These are phyloP conservation scores for Lathyrus tuberosus DNA, from an alignment of 306 rosid genomes.

Conservation along the genomic window DNA sequence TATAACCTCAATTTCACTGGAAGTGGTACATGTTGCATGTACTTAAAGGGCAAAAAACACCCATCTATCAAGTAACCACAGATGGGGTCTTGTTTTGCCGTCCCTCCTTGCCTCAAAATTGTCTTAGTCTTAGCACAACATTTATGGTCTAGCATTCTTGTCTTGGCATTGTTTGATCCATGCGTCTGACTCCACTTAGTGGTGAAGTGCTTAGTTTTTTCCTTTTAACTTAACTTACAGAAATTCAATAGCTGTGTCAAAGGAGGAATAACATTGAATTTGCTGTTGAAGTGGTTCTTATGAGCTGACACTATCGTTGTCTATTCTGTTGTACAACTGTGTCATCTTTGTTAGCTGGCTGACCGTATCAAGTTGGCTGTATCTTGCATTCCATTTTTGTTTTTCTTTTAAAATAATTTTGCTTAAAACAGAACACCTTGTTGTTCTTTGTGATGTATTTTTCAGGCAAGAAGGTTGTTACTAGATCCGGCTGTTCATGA, in stretches of 20 bases:
- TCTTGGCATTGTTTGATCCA: neutral
- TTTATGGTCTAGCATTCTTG: neutral
- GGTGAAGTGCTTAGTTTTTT: slow-evolving; percentile 1
- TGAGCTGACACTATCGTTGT: neutral
- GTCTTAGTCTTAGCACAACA: neutral
- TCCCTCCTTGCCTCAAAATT: neutral
- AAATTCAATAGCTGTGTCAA: slow-evolving; percentile 9
- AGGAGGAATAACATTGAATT: neutral
- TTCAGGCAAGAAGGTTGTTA: slow-evolving; percentile 81
- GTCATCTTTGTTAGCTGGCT: neutral
- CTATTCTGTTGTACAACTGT: neutral
- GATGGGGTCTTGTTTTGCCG: neutral
- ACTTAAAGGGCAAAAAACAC: neutral
- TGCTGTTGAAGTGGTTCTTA: slow-evolving; percentile 6
- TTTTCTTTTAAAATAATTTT: slow-evolving; percentile 8
- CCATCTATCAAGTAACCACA: neutral
- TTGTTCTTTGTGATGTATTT: slow-evolving; percentile 36
- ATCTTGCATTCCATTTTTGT: slow-evolving; percentile 24
- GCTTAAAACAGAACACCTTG: slow-evolving; percentile 15
- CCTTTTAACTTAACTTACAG: neutral
- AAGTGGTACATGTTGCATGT: slow-evolving; percentile 14
- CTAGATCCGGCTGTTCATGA: slow-evolving; percentile 98
- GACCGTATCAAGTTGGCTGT: neutral
- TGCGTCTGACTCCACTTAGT: neutral
- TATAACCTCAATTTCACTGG: neutral